A percentile compares a stretch with the other conserved stretches of the same genome.
Conservation (phyloP, 345 rosid genomes). For the Acer campestre region DNA sequence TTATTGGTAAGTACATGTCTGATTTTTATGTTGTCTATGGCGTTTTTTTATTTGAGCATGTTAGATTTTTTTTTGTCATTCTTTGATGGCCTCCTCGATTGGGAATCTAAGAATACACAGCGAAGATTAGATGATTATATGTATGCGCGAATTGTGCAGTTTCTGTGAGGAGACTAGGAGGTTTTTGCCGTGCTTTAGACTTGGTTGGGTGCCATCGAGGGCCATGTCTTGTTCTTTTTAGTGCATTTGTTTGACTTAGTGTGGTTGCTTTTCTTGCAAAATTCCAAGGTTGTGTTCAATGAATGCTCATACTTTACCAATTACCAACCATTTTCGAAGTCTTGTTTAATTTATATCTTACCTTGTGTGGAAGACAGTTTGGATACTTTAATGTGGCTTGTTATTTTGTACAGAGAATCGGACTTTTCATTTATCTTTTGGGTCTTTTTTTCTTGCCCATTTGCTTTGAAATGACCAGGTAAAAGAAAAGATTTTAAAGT, state of each 20-base stretch:
- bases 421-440: too few species aligned
- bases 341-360: background rate
- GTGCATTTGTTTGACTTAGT: background rate
- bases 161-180: too few species aligned
- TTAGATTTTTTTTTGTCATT: background rate
- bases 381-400: background rate
- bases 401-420: background rate
- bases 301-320: background rate
- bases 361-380: background rate
- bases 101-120: too few species aligned
- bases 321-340: background rate
- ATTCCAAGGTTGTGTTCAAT: background rate
- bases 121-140: too few species aligned
- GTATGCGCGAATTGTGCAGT: too few species aligned
- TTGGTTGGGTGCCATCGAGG: too few species aligned
- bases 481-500: too few species aligned
- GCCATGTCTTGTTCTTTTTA: background rate
- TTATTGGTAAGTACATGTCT: background rate
- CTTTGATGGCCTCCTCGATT: background rate
- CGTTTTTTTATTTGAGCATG: slow-evolving; percentile 3
- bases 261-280: background rate
- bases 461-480: too few species aligned
- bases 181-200: too few species aligned
- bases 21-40: background rate
- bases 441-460: too few species aligned